Evolutionary conservation across 2,329 filamentous ascomycete genomes (phyloP), one percentile per base, ranked within the genome.

Genomic region (Helotiales sp.): DNA sequence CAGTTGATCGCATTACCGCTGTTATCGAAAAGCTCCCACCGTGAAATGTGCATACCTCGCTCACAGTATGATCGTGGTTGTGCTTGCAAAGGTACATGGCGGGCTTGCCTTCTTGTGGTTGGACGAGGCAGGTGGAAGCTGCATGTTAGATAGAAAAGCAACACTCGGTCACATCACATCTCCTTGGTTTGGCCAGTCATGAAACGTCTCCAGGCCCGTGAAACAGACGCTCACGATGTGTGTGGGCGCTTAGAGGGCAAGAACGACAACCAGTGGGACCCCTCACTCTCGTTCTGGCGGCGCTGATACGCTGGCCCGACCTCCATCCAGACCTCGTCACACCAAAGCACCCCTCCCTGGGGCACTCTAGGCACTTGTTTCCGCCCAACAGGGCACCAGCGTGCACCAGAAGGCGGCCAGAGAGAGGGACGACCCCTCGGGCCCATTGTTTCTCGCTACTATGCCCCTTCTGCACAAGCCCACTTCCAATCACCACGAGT

Each of bases 141-240:
- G 62, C 62, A 62, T 44, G 33, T 50, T 44, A 42, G 54, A 55
- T 54, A 61, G 60, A 60, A 40, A 53, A 62, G 58, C 62, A 61
- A 62, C 58, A 58, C 53, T 55, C 54, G 57, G 59, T 62, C 63
- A 62, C 61, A 65, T 50, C 49, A 36, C 44, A 55, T 30, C 49
- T 12, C 52, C 33, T 24, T 47, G 57, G 54, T 30, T 24, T 47
- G 57, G 54, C 62, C 62, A 61, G 57, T 61, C 58, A 64, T 67
- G 65, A 67, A 67, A 67, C 65, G 46, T 17, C 53, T 27, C 44
- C 36, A 15, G n/a, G 29, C 31, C 38, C 52, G 55, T 67, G 66
- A 68, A 68, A 68, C 66, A 66, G 61, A 58, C 64, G 64, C 62
- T 55, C 31, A 54, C 30, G 46, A 29, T 48, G 25, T 48, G 46